Evolutionary conservation across 164 flowering plant species (phyloP).

Genomic region (Magnolia changhungtana): DNA sequence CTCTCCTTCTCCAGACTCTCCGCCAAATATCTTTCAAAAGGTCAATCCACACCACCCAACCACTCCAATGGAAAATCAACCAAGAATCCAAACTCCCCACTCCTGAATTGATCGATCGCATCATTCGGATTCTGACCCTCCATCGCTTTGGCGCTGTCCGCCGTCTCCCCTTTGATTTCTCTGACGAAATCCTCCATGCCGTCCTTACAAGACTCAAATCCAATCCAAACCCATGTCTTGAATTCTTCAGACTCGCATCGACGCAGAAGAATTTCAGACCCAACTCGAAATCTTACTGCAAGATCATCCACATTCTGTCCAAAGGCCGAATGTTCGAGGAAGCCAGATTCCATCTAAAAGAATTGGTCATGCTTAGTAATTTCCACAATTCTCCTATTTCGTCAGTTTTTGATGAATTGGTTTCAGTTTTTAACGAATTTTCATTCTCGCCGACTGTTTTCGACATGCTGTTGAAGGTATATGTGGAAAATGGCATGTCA

Average conservation of each 20-base stretch:
- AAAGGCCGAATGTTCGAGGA: slow-evolving; percentile 60
- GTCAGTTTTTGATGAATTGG: slow-evolving; percentile 54
- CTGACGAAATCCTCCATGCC: slow-evolving; percentile 54
- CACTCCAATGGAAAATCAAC: slow-evolving; percentile 41
- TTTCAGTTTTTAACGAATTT: slow-evolving; percentile 58
- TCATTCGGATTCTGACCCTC: slow-evolving; percentile 58
- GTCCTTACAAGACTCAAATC: slow-evolving; percentile 51
- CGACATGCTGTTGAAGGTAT: slow-evolving; percentile 77
- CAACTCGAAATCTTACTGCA: slow-evolving; percentile 46
- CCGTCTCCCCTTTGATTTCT: slow-evolving; percentile 47
- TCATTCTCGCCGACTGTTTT: slow-evolving; percentile 66
- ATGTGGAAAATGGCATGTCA: slow-evolving; percentile 55
- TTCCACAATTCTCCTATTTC: slow-evolving; percentile 15
- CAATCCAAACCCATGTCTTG: slow-evolving; percentile 49
- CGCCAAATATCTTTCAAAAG: not conserved
- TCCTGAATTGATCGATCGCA: slow-evolving; percentile 48
- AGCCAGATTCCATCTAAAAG: slow-evolving; percentile 41
- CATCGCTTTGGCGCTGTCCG: slow-evolving; percentile 41
- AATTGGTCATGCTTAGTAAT: slow-evolving; percentile 38
- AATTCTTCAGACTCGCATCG: slow-evolving; percentile 57
- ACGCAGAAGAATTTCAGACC: slow-evolving; percentile 56
- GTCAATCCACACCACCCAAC: slow-evolving; percentile 34
- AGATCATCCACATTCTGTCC: slow-evolving; percentile 67
- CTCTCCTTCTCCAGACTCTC: slow-evolving; percentile 1
- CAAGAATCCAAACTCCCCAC: slow-evolving; percentile 41